A percentile compares a stretch with the other conserved stretches of the same genome.
Conservation (phyloP, 1,284 basidiomycete species). For the Rhodotorula glutinis region DNA sequence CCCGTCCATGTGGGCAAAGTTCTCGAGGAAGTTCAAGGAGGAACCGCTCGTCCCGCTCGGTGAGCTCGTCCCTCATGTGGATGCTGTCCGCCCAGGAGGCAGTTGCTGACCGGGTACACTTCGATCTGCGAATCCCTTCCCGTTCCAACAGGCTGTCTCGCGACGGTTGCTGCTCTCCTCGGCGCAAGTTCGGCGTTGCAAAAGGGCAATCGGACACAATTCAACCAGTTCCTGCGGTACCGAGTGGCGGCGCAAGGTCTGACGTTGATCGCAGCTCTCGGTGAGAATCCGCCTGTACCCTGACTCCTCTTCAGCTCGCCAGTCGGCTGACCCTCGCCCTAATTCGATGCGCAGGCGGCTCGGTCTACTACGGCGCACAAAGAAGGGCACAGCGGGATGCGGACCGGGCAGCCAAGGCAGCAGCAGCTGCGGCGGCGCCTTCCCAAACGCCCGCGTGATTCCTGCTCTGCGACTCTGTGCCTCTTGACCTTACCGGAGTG, state of each 20-base stretch:
- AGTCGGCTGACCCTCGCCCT: not conserved
- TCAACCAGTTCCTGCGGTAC: slow-evolving; percentile 43
- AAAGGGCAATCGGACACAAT: slow-evolving; percentile 44
- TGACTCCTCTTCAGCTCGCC: too few relatives aligned
- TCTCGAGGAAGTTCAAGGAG: slow-evolving; percentile 42
- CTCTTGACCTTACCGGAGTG: too few relatives aligned
- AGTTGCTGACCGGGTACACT: not conserved
- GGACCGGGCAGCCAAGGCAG: slow-evolving; percentile 15
- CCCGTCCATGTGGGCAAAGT: slow-evolving; percentile 34
- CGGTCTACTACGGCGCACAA: slow-evolving; percentile 32
- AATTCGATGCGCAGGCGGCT: slow-evolving; percentile 24
- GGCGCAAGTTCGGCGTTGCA: slow-evolving; percentile 41
- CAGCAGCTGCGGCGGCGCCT: not conserved
- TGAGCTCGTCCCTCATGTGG: slow-evolving; percentile 1
- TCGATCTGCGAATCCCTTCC: not conserved
- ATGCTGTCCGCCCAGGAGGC: too few relatives aligned
- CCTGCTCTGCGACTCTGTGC: not conserved
- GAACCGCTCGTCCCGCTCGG: slow-evolving; percentile 45
- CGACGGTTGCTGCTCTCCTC: slow-evolving; percentile 42
- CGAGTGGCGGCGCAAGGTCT: slow-evolving; percentile 43
- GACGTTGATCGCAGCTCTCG: slow-evolving; percentile 40
- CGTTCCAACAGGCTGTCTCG: slow-evolving; percentile 35
- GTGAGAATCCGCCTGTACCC: slow-evolving; percentile 1
- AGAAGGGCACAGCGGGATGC: slow-evolving; percentile 16
- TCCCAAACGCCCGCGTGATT: not conserved